Evolutionary conservation across 345 rosid species (phyloP).

Genomic region (Arabis alpina): DNA sequence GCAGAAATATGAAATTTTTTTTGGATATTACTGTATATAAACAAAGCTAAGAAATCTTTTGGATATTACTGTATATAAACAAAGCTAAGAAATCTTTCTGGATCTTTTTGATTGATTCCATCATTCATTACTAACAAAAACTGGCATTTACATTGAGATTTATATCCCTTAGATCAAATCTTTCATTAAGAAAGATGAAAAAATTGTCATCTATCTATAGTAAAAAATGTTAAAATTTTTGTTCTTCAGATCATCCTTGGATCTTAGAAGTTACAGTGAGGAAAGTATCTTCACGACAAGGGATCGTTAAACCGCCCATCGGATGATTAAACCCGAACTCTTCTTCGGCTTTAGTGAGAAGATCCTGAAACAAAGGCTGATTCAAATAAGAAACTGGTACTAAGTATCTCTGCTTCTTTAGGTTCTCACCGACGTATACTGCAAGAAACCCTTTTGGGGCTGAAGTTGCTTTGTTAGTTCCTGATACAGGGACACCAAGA

Average conservation of each 20-base stretch:
- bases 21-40: not conserved
- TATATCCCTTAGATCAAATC: not conserved
- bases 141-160: not conserved
- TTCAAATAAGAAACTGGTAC: constrained; percentile 53
- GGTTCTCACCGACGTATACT: constrained; percentile 54
- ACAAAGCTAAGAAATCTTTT: constrained; percentile 7
- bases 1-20: constrained; percentile 4
- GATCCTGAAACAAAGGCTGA: constrained; percentile 49
- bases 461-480: constrained; percentile 22
- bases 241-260: constrained; percentile 22
- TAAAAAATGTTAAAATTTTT: not conserved
- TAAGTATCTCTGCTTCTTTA: constrained; percentile 48
- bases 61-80: constrained; percentile 9
- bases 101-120: not conserved
- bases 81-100: constrained; percentile 17
- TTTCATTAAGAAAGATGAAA: constrained; percentile 12
- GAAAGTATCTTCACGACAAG: constrained; percentile 52
- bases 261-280: constrained; percentile 44
- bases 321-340: constrained; percentile 54
- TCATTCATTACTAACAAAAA: not conserved
- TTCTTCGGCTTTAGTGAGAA: constrained; percentile 53
- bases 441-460: constrained; percentile 50
- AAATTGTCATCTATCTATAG: constrained; percentile 1
- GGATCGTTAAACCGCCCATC: constrained; percentile 57
- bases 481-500: too few species aligned